Evolutionary conservation across 768 basidiomycete genomes (phyloP), one percentile per base, ranked within the genome.

Genomic region (Xerocomellus chrysenteron): DNA sequence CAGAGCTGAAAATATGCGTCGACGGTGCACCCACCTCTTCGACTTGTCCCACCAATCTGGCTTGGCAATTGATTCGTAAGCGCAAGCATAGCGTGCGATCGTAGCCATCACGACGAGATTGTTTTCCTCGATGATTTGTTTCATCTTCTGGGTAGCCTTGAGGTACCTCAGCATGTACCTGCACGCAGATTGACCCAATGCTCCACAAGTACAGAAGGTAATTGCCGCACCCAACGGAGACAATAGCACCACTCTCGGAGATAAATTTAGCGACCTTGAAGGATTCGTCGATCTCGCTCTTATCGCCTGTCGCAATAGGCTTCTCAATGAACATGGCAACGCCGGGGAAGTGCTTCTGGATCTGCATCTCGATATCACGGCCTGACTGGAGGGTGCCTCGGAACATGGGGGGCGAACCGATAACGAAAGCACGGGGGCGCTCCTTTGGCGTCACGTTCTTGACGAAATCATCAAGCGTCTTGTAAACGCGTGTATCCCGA

Each of bases 101-200:
- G 96, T 98, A 45, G 88, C 82, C 95, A 98, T 98, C 50, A 99
- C 94, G 21, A 88, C 89, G 56, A 99, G 80, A 67, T 92, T 83
- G 71, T 98, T 98, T 60, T 96, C 93, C 67, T 91, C 79, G 69
- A 99, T 90, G 72, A 98, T 94, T 58, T 88, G 83, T 76, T 96
- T 95, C 92, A 98, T 97, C 82, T 86, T 88, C 75, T 97, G 94
- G 21, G 96, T 92, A 33, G 90, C 94, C 73, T 88, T 89, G 65
- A 96, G 80, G 76, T 96, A 95, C 60, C 94, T 86, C 60, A 97
- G 78, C 94, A 97, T 97, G 70, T 93, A 94, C 56, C 92, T 92
- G 58, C 17, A 36, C 32, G 37, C 14, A 32, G 42, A 40, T 61
- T 42, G 47, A 37, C 37, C 19, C 24, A 48, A 30, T 16, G 26